Evolutionary conservation across 768 basidiomycete species (phyloP).

Genomic region (Boletus pseudopeckii): DNA sequence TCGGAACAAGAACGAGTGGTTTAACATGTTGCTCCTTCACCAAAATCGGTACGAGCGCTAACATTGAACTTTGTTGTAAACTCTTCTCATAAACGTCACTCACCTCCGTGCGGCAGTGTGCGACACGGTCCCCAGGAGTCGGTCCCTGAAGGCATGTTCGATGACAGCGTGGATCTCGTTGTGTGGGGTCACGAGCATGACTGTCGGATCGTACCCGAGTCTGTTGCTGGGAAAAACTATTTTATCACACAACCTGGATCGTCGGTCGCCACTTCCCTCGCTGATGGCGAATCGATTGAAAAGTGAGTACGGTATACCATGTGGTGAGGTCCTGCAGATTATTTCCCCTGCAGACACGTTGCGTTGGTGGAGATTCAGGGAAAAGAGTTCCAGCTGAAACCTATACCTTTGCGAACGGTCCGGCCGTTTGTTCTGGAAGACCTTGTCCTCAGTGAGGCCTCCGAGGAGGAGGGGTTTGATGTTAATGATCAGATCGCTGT

Average conservation of each 20-base stretch:
- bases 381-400: slow-evolving; percentile 81
- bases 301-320: slow-evolving; percentile 52
- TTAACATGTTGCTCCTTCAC: slow-evolving; percentile 90
- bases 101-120: slow-evolving; percentile 50
- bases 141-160: slow-evolving; percentile 96
- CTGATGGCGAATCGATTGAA: slow-evolving; percentile 87
- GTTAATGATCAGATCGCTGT: slow-evolving; percentile 81
- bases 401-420: slow-evolving; percentile 85
- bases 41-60: slow-evolving; percentile 75
- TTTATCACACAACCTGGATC: slow-evolving; percentile 94
- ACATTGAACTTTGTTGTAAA: neutral
- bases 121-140: slow-evolving; percentile 92
- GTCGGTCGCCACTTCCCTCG: slow-evolving; percentile 89
- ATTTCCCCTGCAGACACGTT: slow-evolving; percentile 63
- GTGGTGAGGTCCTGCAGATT: neutral
- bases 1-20: slow-evolving; percentile 86
- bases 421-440: slow-evolving; percentile 92
- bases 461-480: slow-evolving; percentile 74
- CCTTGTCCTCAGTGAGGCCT: slow-evolving; percentile 66
- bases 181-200: slow-evolving; percentile 99
- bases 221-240: slow-evolving; percentile 89
- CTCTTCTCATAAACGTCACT: slow-evolving; percentile 11
- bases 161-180: slow-evolving; percentile 89
- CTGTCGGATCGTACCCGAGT: slow-evolving; percentile 87
- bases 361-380: slow-evolving; percentile 85